Base-by-base conservation (phyloP, 1,139 yeast genomes). In the Nadsonia starkeyi-henricii region DNA sequence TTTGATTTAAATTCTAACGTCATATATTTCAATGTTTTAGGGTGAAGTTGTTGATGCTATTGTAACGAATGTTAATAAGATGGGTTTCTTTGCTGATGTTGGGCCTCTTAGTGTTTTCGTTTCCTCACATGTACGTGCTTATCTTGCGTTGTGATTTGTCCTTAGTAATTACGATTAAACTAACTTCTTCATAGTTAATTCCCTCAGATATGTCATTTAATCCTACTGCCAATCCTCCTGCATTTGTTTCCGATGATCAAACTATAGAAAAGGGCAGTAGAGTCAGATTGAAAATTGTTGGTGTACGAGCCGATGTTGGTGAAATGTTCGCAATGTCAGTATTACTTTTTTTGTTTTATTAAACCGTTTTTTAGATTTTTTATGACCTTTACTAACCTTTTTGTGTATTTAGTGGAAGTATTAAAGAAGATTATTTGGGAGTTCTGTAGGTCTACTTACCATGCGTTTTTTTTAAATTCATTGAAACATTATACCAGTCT, bases 41-140 rank as follows among this genome's bases (percentile, higher is more conserved):
- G 97, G 97, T 33, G 98, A 91, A 66, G 98, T 91, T 4, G 97
- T 91, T 33, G 98, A 91, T 66, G 98, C 94, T 2, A 80, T 89
- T 42, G 98, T 91, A 20, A 83, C 95, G 17, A 85, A 89, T 41
- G 96, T 94, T 50, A 86, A 89, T 63, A 86, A 86, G 48, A 84
- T 91, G 82, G 99, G 99, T 15, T 88, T 91, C 58, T 91, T 91
- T 63, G 97, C 96, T 42, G 97, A 91, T 64, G 98, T 91, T 28
- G 99, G 98, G 0, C 99, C 99, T 9, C 72, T 91, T 62, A 81
- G 91, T 33, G 96, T 91, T 45, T 93, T 91, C 67, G 94, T 91
- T 23, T 85, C 96, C 46, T 88, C 94, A 39, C 97, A 89, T 69
- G 67, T 64, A 56, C 41, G 64, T 50, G 18, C 20, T 39, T n/a